Evolutionary conservation across 2,329 filamentous ascomycete genomes (phyloP), one percentile per base, ranked within the genome.

Genomic region (Colletotrichum sp.): DNA sequence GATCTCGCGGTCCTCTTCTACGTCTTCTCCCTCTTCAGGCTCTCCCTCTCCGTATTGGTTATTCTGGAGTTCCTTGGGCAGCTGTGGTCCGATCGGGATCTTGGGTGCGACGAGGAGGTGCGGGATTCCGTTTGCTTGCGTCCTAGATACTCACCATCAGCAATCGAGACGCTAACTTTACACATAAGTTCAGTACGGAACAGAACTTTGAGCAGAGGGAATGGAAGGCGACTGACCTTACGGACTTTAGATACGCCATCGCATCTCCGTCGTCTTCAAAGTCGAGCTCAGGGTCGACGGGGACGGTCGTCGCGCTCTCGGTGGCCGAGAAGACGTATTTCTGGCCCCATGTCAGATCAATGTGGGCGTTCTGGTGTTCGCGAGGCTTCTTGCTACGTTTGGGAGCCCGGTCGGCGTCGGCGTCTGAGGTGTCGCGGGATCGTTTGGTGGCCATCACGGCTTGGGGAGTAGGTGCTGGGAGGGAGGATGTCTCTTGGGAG

Each of bases 71-170:
- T 84, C 83, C 11, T 84, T 82, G 7, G 88, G 89, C 5, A 88
- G 83, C 79, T 89, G 86, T 1, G 90, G 90, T 0, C 90, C 90
- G 32, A 89, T 86, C 77, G 87, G 88, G 13, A 87, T 83, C 78
- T 88, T 90, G 7, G 91, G 89, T 1, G 93, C 94, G 61, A 92
- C 90, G 68, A 97, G 89, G 13, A 97, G 86, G 78, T 93, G 90
- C 1, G 95, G 95, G 39, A 98, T 93, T 12, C 88, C 85, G 76
- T 88, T 91, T n/a, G 95, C 95, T 90, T 98, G 93, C 79, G 91
- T 90, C 86, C 95, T 97, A 84, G 76, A 79, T 82, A 87, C 86
- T 88, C 86, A 88, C 85, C 85, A 89, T 90, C 86, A 91, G 89
- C 82, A 85, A 59, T 22, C n/a, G 34, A 65, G 25, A 59, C 44